Base-by-base conservation (phyloP, 108 stramenopile species). In the Licmophora abbreviata region DNA sequence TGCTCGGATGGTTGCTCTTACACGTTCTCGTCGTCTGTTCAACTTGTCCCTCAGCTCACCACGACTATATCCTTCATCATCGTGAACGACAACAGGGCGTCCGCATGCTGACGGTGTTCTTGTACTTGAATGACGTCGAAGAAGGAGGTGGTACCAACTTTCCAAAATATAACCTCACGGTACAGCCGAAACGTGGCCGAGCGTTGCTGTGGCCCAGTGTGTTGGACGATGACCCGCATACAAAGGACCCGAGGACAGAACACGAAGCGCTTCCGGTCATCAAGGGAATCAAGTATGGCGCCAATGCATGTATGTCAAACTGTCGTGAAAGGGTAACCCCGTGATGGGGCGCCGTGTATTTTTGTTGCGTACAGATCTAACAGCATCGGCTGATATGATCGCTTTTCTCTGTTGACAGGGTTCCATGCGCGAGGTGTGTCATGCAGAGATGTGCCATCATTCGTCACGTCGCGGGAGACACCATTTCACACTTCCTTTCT, bases 301-400 rank as follows among this genome's bases (percentile, higher is more conserved):
- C 91, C 2, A 95, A 95, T 66, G 77, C 85, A 0, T 95, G 93
- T n/a, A n/a, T n/a, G n/a, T n/a, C n/a, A n/a, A n/a, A n/a, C n/a
- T n/a, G n/a, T n/a, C n/a, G n/a, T n/a, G n/a, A n/a, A n/a, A n/a
- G n/a, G n/a, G n/a, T n/a, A n/a, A n/a, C n/a, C n/a, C n/a, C n/a
- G n/a, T n/a, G n/a, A n/a, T n/a, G n/a, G n/a, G n/a, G n/a, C n/a
- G n/a, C n/a, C n/a, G n/a, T n/a, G n/a, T n/a, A n/a, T n/a, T n/a
- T n/a, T n/a, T n/a, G n/a, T n/a, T n/a, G n/a, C n/a, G n/a, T n/a
- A n/a, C n/a, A n/a, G n/a, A n/a, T n/a, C n/a, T n/a, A n/a, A n/a
- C n/a, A n/a, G n/a, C n/a, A n/a, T n/a, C n/a, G n/a, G n/a, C n/a
- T n/a, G n/a, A n/a, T n/a, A n/a, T n/a, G n/a, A n/a, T n/a, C n/a